Base-by-base conservation (phyloP, 495 filamentous ascomycete species). In the Hypoxylon crocopeplum region DNA sequence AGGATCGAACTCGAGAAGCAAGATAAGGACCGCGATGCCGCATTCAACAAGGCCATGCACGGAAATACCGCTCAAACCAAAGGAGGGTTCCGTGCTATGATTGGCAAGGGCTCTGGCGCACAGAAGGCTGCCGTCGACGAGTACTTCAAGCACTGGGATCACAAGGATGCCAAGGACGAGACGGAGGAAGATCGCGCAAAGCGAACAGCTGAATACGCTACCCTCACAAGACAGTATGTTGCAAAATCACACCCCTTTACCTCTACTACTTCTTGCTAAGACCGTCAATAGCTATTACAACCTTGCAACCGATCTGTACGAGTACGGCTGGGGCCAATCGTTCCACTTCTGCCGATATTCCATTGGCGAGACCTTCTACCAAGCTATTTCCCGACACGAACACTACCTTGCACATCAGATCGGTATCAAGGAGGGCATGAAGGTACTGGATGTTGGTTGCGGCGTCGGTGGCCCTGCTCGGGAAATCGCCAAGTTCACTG, bases 121-220 rank as follows among this genome's bases (percentile, higher is more conserved):
- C 90, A 98, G 72, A 85, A 92, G 77, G 84, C 90, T 41, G 93
- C 94, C 42, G 84, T 96, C 27, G 92, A 97, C 68, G 93, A 98
- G 76, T 98, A 98, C 79, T 98, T 97, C 86, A 98, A 97, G 86
- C 96, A 97, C 76, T 98, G 93, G 89, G 94, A 98, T 77, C 91
- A 95, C 81, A 94, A 98, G 80, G 73, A 72, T 50, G 90, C 93
- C 32, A 85, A 80, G 34, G 80, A 82, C 19, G 94, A 98, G 84
- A 98, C 93, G 0, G 83, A 85, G 21, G 89, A 84, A 50, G 87
- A 81, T 56, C 86, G 94, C 65, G 89, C 90, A 85, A 85, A 89
- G 59, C 87, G 94, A 67, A 87, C 85, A 55, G 86, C 85, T 33
- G 92, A 97, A 79, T 98, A 98, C 73, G 95, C 95, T 42, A 96